These are phyloP conservation scores for Karstenula rhodostoma DNA, from an alignment of 2,329 filamentous ascomycete species.

Conservation along the genomic window DNA sequence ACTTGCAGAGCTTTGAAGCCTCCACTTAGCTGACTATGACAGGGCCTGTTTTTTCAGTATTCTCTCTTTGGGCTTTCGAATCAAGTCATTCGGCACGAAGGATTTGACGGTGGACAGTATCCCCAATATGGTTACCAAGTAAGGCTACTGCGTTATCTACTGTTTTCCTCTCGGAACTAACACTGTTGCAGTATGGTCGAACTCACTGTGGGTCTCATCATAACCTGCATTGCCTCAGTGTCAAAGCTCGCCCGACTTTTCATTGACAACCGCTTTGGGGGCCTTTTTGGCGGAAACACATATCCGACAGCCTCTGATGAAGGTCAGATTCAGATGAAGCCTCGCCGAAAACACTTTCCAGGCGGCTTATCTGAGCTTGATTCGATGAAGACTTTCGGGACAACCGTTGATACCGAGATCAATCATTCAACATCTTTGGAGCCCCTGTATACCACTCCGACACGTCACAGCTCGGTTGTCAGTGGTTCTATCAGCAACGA, in stretches of 20 bases:
- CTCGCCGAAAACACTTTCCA: constrained; percentile 1
- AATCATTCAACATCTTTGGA: neutral
- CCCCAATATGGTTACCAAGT: too few species aligned
- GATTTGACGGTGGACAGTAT: neutral
- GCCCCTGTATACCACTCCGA: too few species aligned
- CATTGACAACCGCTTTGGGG: neutral
- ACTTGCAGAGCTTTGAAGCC: neutral
- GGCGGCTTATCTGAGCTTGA: constrained; percentile 6
- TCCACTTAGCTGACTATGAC: neutral
- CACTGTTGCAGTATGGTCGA: constrained; percentile 9
- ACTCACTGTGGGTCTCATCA: constrained; percentile 3
- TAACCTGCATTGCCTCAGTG: constrained; percentile 1
- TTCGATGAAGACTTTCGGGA: constrained; percentile 12
- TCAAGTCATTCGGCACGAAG: neutral
- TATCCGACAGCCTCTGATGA: too few species aligned
- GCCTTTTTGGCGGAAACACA: neutral
- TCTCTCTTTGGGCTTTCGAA: neutral
- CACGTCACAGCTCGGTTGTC: too few species aligned
- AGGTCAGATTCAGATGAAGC: neutral
- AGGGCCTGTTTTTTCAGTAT: constrained; percentile 5
- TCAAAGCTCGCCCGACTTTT: neutral
- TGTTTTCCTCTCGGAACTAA: neutral
- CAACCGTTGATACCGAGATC: constrained; percentile 1
- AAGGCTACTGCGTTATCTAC: too few species aligned
- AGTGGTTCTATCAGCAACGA: too few species aligned